A percentile compares a stretch with the other conserved stretches of the same genome.
These are phyloP conservation scores for Clitopilus passeckerianus DNA, from an alignment of 768 basidiomycete genomes.

Conservation along the genomic window DNA sequence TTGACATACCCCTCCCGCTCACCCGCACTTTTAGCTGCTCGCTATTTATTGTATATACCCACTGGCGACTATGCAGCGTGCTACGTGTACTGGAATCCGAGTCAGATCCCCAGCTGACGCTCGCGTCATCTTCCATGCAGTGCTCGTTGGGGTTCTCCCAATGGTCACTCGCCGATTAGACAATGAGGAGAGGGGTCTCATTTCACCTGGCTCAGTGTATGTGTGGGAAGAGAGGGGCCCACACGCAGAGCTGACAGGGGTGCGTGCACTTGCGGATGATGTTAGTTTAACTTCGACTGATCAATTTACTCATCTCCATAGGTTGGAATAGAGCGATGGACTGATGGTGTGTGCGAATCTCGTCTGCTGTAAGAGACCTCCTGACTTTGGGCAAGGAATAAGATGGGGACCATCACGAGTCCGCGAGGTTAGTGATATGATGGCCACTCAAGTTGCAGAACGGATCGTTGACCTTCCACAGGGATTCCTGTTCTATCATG, in stretches of 20 bases:
- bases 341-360: conserved; percentile 47
- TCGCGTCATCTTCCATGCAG: conserved; percentile 69
- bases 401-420: conserved; percentile 82
- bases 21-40: not conserved
- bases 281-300: conserved; percentile 1
- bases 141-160: conserved; percentile 59
- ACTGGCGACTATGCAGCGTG: conserved; percentile 35
- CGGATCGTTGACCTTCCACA: conserved; percentile 19
- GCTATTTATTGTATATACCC: not conserved
- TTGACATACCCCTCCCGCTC: not conserved
- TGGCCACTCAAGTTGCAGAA: not conserved
- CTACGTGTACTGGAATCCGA: conserved; percentile 46
- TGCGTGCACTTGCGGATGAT: conserved; percentile 24
- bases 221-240: conserved; percentile 84
- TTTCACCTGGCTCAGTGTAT: conserved; percentile 72
- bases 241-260: conserved; percentile 67
- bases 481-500: conserved; percentile 80
- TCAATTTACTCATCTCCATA: conserved; percentile 17
- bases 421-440: conserved; percentile 48
- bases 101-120: conserved; percentile 49
- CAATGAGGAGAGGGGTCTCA: conserved; percentile 67
- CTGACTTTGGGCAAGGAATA: conserved; percentile 31
- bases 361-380: not conserved
- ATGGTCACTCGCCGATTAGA: conserved; percentile 76
- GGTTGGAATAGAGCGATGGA: conserved; percentile 83